phyloP scores from a whole-genome alignment of 2,329 filamentous ascomycete genomes.

The Colletotrichum shisoi region DNA sequence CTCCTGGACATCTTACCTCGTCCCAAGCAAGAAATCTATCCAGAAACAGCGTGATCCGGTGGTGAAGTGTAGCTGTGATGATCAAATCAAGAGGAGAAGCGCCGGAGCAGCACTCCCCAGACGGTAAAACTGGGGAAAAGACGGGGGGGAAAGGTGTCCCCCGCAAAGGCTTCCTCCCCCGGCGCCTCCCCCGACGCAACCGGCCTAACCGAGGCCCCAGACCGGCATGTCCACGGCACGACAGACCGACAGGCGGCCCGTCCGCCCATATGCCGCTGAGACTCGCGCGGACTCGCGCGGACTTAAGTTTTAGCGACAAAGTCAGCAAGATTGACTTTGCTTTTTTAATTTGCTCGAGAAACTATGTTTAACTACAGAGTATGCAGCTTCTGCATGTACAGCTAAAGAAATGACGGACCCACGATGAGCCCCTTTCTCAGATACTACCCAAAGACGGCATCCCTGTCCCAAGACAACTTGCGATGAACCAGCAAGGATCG shows the following conservation, averaged over 20 bases:
- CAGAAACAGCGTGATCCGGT: not conserved
- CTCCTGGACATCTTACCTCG: not conserved
- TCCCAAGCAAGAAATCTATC: not conserved
- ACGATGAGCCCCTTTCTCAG: conserved; percentile 12
- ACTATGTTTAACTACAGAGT: not conserved
- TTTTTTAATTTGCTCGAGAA: not conserved
- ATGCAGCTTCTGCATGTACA: not conserved
- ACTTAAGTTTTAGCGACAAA: not conserved
- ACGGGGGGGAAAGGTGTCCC: not conserved
- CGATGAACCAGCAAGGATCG: conserved; percentile 29
- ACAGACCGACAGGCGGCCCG: not conserved
- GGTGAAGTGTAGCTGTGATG: not conserved
- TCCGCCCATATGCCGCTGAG: too few relatives aligned
- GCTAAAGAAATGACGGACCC: conserved; percentile 20
- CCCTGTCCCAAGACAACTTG: conserved; percentile 14
- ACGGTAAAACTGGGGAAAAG: not conserved
- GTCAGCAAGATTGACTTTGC: not conserved
- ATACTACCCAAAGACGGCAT: conserved; percentile 10
- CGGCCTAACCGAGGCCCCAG: not conserved
- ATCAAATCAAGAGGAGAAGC: not conserved
- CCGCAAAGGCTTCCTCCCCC: not conserved
- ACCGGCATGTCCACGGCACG: not conserved
- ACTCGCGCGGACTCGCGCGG: not conserved
- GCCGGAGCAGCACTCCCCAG: not conserved
- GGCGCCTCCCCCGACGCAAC: not conserved